A percentile compares a stretch with the other conserved stretches of the same genome.
These are phyloP conservation scores for Aspergillus incahuasiensis DNA, from an alignment of 495 filamentous ascomycete genomes.

Conservation along the genomic window DNA sequence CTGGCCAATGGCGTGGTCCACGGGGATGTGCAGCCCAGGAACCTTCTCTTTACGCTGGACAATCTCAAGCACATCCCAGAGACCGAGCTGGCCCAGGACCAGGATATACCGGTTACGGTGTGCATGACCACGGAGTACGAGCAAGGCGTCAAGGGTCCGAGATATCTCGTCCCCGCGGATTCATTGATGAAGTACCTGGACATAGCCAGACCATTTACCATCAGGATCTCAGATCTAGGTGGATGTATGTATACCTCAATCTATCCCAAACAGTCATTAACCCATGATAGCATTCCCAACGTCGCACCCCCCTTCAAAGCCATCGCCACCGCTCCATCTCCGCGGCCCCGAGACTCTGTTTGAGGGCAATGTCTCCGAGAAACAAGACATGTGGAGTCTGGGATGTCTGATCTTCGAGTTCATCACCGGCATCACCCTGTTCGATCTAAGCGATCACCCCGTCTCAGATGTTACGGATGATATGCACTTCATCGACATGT, in stretches of 20 bases:
- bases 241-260: conserved; percentile 21
- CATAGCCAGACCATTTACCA: conserved; percentile 20
- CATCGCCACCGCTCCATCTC: conserved; percentile 26
- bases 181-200: conserved; percentile 18
- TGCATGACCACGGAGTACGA: background rate
- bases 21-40: conserved; percentile 39
- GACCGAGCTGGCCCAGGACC: background rate
- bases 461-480: background rate
- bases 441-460: conserved; percentile 6
- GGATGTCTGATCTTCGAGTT: conserved; percentile 38
- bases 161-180: conserved; percentile 30
- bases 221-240: conserved; percentile 38
- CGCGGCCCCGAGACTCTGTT: conserved; percentile 34
- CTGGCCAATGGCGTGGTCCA: conserved; percentile 36
- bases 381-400: conserved; percentile 38
- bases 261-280: background rate
- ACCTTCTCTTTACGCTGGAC: conserved; percentile 27
- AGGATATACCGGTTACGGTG: background rate
- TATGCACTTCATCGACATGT: conserved; percentile 22
- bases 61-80: conserved; percentile 9
- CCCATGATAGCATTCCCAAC: conserved; percentile 26
- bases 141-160: conserved; percentile 20
- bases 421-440: conserved; percentile 26
- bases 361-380: conserved; percentile 19
- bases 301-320: conserved; percentile 21